Base-by-base conservation (phyloP, 768 basidiomycete genomes). In the Gautieria morchelliformis region DNA sequence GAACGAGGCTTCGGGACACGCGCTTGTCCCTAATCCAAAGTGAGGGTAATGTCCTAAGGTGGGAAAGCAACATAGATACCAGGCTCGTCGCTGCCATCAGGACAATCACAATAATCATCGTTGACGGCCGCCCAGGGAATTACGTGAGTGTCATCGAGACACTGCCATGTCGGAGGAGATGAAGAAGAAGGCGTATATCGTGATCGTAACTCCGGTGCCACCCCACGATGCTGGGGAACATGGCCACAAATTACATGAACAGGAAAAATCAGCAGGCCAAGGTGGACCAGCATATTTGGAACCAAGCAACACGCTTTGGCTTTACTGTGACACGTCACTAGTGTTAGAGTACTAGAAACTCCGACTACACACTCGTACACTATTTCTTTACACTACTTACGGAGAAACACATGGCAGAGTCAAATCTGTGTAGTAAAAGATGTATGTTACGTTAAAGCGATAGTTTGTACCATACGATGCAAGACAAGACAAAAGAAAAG, bases 1-100 rank as follows among this genome's bases (percentile, higher is more conserved):
- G 76, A 95, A 97, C 30, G 68, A 71, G 22, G 75, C 78, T 61
- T 85, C 79, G 5, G 81, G 76, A 67, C 93, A 96, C 32, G 93
- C 93, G 57, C 87, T 81, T 22, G 93, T 94, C 51, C 91, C 90
- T 93, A 60, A 15, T 52, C 12, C 22, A 3, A 30, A 30, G 8
- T 49, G 48, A 49, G 32, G 9, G 22, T 30, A 17, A 27, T 30
- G 22, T 27, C 17, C 4, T 6, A 11, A 30, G 27, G 48, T 7
- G 7, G 5, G n/a, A 49, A 30, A 49, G 48, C n/a, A 33, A 30
- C 24, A 24, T 7, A 64, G 64, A 42, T 55, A 85, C 93, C 93
- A 68, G 93, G 93, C 68, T 97, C 93, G 62, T 97, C 93, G 61
- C 88, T 93, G n/a, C 93, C 93, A 65, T 96, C 93, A 32, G 77